Evolutionary conservation across 257 asterid genomes (phyloP), one percentile per base, ranked within the genome.

Genomic region (Catharanthus roseus): DNA sequence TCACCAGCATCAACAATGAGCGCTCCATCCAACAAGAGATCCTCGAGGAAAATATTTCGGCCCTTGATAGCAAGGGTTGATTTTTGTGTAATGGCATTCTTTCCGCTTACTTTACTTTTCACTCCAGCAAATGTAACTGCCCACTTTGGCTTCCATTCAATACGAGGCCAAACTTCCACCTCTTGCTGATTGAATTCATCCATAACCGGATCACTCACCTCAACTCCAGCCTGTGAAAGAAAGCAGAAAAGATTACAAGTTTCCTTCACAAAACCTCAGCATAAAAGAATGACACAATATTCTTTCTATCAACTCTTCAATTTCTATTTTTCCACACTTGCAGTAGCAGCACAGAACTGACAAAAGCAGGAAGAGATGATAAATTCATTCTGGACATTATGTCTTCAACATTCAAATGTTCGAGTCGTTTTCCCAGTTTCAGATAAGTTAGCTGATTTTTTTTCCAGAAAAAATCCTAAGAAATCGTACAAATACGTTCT

Each of bases 151-250:
- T 87, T 88, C 97, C 97, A 95, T 70, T 76, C 88, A 61, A 95
- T 82, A 53, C 92, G 91, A 62, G 99, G 95, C 97, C 97, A 95
- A 62, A 91, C 97, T 69, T 95, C 97, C 70, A 95, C 97, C 78
- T 89, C 93, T 70, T 95, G 99, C 53, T 88, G 95, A 26, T 95
- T 95, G 80, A 86, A 91, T 72, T 80, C 83, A 28, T 75, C 80
- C 54, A 77, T 80, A 73, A 81, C 72, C 51, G 97, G 97, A 73
- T 91, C 89, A 24, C 77, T 96, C 70, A 95, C 77, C 78, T 86
- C 83, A 80, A 89, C 92, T 74, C 97, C 99, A 67, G 89, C 99
- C 99, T 95, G 89, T 36, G 28, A 47, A 67, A 47, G 13, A 70
- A 49, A 67, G 38, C 29, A 69, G 24, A n/a, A 38, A 34, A 45